Evolutionary conservation across 2,329 filamentous ascomycete species (phyloP), one percentile per base, ranked within the genome.

Genomic region (Geosmithia putterillii): DNA sequence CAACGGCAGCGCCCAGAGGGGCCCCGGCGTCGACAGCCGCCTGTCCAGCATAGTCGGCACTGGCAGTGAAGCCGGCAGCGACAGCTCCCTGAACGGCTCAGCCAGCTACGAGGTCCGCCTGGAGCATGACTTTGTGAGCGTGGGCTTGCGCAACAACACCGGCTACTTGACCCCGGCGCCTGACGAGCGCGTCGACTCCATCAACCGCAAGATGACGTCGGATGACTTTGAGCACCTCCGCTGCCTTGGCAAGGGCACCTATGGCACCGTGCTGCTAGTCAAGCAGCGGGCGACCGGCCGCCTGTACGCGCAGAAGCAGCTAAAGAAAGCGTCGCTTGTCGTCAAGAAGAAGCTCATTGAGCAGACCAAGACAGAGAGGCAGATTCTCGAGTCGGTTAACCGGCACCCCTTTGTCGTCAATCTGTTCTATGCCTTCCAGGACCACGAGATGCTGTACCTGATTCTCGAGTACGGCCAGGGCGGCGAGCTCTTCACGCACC

Each of bases 401-500:
- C 78, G 89, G 28, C 92, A 98, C 61, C 90, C 92, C 0, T 98
- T 98, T 59, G 89, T 98, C 40, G 92, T 98, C 50, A 96, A 96
- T 65, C 75, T 98, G 17, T 98, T 86, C 65, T 98, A 98, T 56
- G 92, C 92, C 19, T 98, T 98, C 63, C 92, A 98, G 64, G 92
- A 98, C 57, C 87, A 88, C 52, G 89, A 95, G 69, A 95, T 95
- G 66, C 78, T 98, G 28, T 98, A 98, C 59, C 71, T 98, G 39
- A 96, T 98, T 51, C 77, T 98, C 20, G 90, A 98, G 65, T 98
- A 98, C 61, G 92, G 92, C 5, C 86, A 95, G 61, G 94, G 94
- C 34, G 92, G 94, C 45, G 94, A 98, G 64, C 73, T 98, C 6
- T 98, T 98, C 60, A 88, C 86, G n/a, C 90, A 96, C 56, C 73